Evolutionary conservation across 148 eudicot species (phyloP).

Genomic region (Amaranthus cruentus): DNA sequence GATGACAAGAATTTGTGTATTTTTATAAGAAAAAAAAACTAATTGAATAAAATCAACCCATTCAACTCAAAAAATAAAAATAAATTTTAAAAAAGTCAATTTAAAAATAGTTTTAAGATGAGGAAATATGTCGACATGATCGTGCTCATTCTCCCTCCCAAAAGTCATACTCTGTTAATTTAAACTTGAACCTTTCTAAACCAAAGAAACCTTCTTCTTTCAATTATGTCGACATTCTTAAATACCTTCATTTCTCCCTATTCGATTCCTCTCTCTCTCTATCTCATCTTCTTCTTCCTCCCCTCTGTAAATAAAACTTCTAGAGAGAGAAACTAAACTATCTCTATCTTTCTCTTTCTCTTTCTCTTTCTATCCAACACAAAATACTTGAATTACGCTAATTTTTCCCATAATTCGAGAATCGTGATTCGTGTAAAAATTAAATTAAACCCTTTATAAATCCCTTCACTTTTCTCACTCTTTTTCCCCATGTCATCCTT

Average conservation of each 20-base stretch:
- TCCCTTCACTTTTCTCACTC: background rate
- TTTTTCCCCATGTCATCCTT: conserved; percentile 24
- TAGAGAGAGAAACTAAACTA: background rate
- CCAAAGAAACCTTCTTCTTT: background rate
- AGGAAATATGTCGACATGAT: conserved; percentile 22
- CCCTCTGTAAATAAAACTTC: background rate
- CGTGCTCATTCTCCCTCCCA: background rate
- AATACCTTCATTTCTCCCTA: background rate
- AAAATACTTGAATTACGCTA: background rate
- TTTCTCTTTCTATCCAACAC: background rate
- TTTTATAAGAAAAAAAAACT: background rate
- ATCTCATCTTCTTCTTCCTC: background rate
- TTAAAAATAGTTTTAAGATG: background rate
- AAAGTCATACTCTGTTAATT: background rate
- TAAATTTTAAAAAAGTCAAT: too few relatives aligned
- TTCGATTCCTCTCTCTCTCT: background rate
- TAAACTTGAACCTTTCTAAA: background rate
- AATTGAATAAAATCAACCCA: background rate
- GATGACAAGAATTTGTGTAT: background rate
- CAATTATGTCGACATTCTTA: conserved; percentile 30
- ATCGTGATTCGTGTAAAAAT: conserved; percentile 9
- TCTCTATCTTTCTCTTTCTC: background rate
- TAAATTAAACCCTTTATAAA: conserved; percentile 1
- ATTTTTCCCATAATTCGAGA: conserved; percentile 10
- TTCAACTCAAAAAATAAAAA: background rate